Conservation (phyloP, 1,284 basidiomycete genomes). For the Leccinum fallax region DNA sequence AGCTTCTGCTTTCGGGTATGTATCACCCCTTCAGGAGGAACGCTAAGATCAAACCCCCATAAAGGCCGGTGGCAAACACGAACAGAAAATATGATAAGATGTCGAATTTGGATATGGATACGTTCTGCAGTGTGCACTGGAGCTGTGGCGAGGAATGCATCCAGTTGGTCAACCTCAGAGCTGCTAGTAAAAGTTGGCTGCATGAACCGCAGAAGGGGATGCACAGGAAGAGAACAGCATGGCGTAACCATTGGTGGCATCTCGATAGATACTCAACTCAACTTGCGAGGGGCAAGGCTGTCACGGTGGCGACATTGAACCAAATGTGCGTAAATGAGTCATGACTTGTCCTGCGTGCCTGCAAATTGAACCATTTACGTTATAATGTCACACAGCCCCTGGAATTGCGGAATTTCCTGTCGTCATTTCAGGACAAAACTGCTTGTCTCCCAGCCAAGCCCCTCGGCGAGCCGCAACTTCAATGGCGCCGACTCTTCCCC, state of each 20-base stretch:
- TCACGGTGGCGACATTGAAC: neutral
- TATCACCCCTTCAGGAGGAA: too few relatives aligned
- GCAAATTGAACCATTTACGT: neutral
- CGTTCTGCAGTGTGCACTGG: neutral
- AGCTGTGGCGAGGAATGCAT: too few relatives aligned
- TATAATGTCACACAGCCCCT: neutral
- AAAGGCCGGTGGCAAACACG: neutral
- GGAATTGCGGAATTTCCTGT: neutral
- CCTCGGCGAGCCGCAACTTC: conserved; percentile 11
- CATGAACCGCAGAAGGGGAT: too few relatives aligned
- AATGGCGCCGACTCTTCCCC: conserved; percentile 21
- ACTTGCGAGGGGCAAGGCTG: neutral
- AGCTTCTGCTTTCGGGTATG: conserved; percentile 1
- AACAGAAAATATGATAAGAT: conserved; percentile 3
- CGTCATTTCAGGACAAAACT: neutral
- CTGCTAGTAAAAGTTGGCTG: too few relatives aligned
- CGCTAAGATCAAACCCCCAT: neutral
- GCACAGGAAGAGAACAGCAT: conserved; percentile 14
- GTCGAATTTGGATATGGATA: conserved; percentile 12
- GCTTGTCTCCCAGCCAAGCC: neutral
- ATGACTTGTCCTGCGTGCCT: neutral
- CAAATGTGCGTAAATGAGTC: neutral
- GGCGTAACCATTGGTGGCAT: neutral
- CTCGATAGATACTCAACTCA: neutral
- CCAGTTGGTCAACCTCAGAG: too few relatives aligned